Percentiles rank a stretch among this genome's conserved stretches.
Conservation (phyloP, 352 stramenopile genomes). For the Phytopythium cucurbitacearum region DNA sequence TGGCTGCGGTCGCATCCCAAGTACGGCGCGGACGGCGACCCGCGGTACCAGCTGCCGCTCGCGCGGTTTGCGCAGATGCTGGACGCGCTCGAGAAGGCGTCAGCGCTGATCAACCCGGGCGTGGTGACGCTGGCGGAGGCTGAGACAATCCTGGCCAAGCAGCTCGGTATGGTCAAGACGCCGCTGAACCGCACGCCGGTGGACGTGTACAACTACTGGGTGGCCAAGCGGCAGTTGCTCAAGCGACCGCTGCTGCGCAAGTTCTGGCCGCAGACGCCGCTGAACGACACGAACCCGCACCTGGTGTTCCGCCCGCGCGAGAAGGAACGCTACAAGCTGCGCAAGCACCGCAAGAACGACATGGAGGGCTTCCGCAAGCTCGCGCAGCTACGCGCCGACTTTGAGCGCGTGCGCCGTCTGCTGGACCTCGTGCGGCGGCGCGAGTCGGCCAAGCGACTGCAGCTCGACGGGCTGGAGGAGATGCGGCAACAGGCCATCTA, state of each 20-base stretch:
- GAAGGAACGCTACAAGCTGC: conserved; percentile 96
- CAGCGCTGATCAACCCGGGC: conserved; percentile 72
- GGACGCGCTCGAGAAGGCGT: conserved; percentile 85
- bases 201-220: conserved; percentile 96
- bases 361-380: conserved; percentile 94
- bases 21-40: conserved; percentile 78
- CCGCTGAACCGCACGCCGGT: conserved; percentile 66
- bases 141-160: conserved; percentile 69
- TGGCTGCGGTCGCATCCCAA: conserved; percentile 82
- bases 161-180: conserved; percentile 52
- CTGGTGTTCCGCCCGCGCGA: conserved; percentile 97
- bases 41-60: conserved; percentile 67
- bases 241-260: conserved; percentile 92
- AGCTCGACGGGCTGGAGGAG: conserved; percentile 80
- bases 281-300: conserved; percentile 98
- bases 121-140: conserved; percentile 69
- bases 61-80: conserved; percentile 77
- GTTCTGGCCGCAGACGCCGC: conserved; percentile 94
- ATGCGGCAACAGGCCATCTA: conserved; percentile 63
- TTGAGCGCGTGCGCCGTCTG: conserved; percentile 86
- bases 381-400: conserved; percentile 90
- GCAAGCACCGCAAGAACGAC: conserved; percentile 96
- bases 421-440: conserved; percentile 81
- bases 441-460: conserved; percentile 80
- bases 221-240: conserved; percentile 89